Evolutionary conservation across 208 protist genomes (phyloP).

Genomic region (Acanthamoeba castellanii): DNA sequence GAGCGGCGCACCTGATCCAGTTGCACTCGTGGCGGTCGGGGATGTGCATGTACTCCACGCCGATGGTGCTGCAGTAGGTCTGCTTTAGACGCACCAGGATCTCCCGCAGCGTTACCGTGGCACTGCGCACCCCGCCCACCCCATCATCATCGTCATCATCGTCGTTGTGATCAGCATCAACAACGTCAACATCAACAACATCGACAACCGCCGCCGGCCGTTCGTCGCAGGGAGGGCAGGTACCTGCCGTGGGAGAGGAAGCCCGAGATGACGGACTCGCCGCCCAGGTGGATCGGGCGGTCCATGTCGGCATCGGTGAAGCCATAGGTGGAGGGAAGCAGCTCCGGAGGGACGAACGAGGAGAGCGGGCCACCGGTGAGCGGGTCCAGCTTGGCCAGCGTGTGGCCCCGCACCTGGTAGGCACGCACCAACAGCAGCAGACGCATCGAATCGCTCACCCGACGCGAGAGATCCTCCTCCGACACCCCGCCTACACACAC

Average conservation of each 20-base stretch:
- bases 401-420: conserved; percentile 85
- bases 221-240: neutral
- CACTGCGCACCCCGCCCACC: neutral
- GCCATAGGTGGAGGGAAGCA: conserved; percentile 82
- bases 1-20: conserved; percentile 89
- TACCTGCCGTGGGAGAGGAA: conserved; percentile 45
- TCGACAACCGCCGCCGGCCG: no score
- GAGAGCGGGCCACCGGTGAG: conserved; percentile 68
- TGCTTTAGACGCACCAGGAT: conserved; percentile 80
- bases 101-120: conserved; percentile 81
- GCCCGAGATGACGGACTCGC: conserved; percentile 72
- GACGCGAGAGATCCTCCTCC: neutral
- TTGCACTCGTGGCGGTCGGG: conserved; percentile 91
- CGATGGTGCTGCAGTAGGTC: conserved; percentile 93
- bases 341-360: conserved; percentile 45
- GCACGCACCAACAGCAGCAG: conserved; percentile 78
- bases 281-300: conserved; percentile 76
- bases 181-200: no score
- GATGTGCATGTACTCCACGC: conserved; percentile 97
- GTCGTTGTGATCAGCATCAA: no score
- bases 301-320: conserved; percentile 88
- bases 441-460: conserved; percentile 64
- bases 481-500: neutral
- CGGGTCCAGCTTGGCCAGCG: conserved; percentile 86
- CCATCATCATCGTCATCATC: no score